Conservation (phyloP, 768 basidiomycete species). For the Lentinula sp. region DNA sequence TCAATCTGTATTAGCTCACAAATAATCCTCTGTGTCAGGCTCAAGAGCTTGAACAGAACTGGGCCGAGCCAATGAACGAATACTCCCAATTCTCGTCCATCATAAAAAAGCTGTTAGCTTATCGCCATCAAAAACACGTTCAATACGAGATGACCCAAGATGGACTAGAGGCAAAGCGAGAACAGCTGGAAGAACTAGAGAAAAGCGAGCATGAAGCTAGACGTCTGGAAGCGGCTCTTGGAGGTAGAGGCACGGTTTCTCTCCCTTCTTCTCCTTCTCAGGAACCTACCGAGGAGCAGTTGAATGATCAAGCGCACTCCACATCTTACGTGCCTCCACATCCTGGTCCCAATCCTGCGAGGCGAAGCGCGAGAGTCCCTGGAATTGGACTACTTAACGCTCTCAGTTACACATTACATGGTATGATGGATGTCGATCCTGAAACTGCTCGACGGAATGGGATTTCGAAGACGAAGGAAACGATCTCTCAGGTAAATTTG, state of each 20-base stretch:
- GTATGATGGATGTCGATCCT: conserved; percentile 99
- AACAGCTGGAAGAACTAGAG: conserved; percentile 83
- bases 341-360: conserved; percentile 68
- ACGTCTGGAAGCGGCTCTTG: conserved; percentile 83
- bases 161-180: conserved; percentile 74
- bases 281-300: conserved; percentile 23
- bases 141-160: conserved; percentile 98
- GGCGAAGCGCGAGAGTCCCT: conserved; percentile 51
- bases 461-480: conserved; percentile 92
- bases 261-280: conserved; percentile 16
- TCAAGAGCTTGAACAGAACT: conserved; percentile 90
- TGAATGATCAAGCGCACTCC: conserved; percentile 20
- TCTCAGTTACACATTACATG: conserved; percentile 89
- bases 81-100: conserved; percentile 92
- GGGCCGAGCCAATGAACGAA: conserved; percentile 94
- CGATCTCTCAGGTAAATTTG: conserved; percentile 78
- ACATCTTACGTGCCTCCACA: conserved; percentile 63
- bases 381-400: conserved; percentile 89
- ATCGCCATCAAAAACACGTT: conserved; percentile 96
- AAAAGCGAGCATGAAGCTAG: conserved; percentile 89
- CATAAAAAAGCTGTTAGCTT: conserved; percentile 90
- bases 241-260: conserved; percentile 35
- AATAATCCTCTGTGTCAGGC: conserved; percentile 40
- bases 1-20: conserved; percentile 2
- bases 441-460: conserved; percentile 90